Percentiles rank a stretch among this genome's conserved stretches.
These are phyloP conservation scores for Pistacia atlantica DNA, from an alignment of 345 rosid genomes.

Conservation along the genomic window DNA sequence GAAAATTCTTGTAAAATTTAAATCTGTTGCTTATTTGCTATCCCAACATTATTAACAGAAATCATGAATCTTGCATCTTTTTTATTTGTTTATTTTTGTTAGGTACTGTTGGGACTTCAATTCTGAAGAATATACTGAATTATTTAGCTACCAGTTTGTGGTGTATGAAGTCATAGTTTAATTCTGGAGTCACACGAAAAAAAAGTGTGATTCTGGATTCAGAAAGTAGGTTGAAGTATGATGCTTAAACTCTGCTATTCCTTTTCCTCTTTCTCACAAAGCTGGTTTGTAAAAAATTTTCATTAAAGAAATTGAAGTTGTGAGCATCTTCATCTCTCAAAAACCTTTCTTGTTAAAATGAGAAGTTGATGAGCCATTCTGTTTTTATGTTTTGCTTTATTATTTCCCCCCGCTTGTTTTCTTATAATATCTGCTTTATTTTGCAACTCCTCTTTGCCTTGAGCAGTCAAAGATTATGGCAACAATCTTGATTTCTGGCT, in stretches of 20 bases:
- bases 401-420: background rate
- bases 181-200: background rate
- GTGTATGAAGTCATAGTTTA: background rate
- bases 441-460: slow-evolving; percentile 7
- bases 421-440: background rate
- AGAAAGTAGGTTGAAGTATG: background rate
- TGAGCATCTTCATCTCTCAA: background rate
- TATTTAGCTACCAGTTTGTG: background rate
- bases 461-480: background rate
- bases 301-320: background rate
- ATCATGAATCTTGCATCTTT: background rate
- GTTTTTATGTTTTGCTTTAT: background rate
- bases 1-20: background rate
- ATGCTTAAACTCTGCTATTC: background rate
- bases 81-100: background rate
- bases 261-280: background rate
- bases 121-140: background rate
- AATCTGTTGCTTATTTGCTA: background rate
- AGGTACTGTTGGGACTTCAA: background rate
- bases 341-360: background rate
- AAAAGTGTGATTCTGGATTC: background rate
- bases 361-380: background rate
- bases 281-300: background rate
- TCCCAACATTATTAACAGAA: background rate
- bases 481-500: slow-evolving; percentile 16